Evolutionary conservation across 2,329 filamentous ascomycete genomes (phyloP), one percentile per base, ranked within the genome.

Genomic region (Nannizziopsis arthrosporioides): DNA sequence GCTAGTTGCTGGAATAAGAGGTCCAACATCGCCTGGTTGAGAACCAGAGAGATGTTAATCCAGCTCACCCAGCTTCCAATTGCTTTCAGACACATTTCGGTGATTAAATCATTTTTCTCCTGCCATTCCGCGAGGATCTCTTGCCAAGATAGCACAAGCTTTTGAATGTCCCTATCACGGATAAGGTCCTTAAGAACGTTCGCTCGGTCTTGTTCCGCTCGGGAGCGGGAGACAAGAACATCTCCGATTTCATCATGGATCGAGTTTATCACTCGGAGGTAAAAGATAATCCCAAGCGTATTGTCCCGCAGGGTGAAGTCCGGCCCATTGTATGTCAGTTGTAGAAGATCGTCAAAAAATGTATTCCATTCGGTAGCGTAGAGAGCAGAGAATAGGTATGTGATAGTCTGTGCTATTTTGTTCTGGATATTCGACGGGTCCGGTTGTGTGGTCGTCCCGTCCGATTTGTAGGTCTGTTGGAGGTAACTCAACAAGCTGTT

Each of bases 191-290:
- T 98, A 55, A 98, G 74, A 54, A 89, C 81, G 18, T 82, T 87
- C 63, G 94, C 93, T 53, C 85, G 82, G 66, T 87, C 90, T 56
- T 84, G 79, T 61, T 96, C 88, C 48, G 77, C 78, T 39, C 77
- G 78, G 44, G 87, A 81, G 35, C 90, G 80, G 42, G 83, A 80
- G 46, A 96, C 76, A 55, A 96, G 75, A 57, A 92, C 81, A 68
- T 98, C 92, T 54, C 90, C 92, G 60, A 98, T 95, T 66, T 98
- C 92, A 59, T 98, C 92, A 61, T 98, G 92, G 41, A 98, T 82
- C 31, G 89, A 92, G 55, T 82, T 78, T 41, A 96, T 75, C 54
- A 95, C 80, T 44, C 90, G 84, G 48, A 98, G 76, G 68, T 95
- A 96, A 57, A 98, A 79, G 31, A 89, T 72, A 42, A 92, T 84